These are phyloP conservation scores for Tilletia horrida DNA, from an alignment of 1,284 basidiomycete species.

Conservation along the genomic window DNA sequence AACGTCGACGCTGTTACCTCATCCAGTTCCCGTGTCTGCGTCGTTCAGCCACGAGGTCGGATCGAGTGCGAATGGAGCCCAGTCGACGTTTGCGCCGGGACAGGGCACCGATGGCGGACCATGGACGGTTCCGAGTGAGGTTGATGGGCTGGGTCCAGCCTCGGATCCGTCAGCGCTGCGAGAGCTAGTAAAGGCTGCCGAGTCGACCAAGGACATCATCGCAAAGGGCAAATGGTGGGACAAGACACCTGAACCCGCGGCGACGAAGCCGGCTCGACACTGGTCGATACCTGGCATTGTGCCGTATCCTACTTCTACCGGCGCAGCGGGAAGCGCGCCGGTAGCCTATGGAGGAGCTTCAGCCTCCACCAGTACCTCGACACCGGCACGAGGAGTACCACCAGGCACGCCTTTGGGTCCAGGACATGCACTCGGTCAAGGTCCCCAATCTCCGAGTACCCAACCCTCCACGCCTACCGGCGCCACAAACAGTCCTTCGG, in stretches of 20 bases:
- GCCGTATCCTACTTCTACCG: neutral
- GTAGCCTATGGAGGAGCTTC: no score
- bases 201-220: no score
- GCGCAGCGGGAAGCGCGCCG: neutral
- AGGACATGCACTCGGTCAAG: neutral
- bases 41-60: constrained; percentile 10
- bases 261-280: neutral
- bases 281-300: constrained; percentile 3
- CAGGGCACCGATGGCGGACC: constrained; percentile 13
- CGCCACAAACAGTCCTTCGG: neutral
- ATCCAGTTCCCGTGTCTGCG: neutral
- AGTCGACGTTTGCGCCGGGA: constrained; percentile 6
- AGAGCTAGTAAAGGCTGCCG: no score
- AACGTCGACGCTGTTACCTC: neutral
- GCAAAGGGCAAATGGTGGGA: neutral
- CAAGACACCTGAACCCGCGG: neutral
- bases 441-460: constrained; percentile 2
- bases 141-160: neutral
- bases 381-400: neutral
- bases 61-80: neutral
- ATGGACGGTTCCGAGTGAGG: neutral
- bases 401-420: neutral
- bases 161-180: neutral
- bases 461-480: constrained; percentile 4
- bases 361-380: neutral